These are phyloP conservation scores for Hypericum androsaemum DNA, from an alignment of 345 rosid species.

Conservation along the genomic window DNA sequence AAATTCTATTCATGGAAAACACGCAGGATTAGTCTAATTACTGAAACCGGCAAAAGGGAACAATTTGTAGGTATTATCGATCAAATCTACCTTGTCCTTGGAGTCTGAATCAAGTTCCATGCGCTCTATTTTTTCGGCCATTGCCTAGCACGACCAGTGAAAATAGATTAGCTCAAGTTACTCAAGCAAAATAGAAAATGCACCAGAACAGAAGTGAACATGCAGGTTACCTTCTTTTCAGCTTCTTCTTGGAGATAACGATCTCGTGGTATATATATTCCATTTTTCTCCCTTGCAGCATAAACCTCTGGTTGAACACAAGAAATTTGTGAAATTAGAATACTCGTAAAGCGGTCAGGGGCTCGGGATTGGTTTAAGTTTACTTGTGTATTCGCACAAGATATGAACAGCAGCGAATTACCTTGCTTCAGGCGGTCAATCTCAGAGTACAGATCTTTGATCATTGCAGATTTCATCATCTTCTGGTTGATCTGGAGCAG, in stretches of 20 bases:
- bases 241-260: conserved; percentile 90
- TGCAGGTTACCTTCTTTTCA: conserved; percentile 69
- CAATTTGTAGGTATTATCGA: conserved; percentile 6
- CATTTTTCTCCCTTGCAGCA: conserved; percentile 97
- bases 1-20: conserved; percentile 45
- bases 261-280: conserved; percentile 88
- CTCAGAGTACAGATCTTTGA: conserved; percentile 94
- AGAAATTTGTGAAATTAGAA: conserved; percentile 6
- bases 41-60: conserved; percentile 1
- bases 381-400: conserved; percentile 1
- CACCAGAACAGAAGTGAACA: conserved; percentile 2
- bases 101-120: conserved; percentile 79
- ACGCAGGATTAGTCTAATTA: conserved; percentile 1
- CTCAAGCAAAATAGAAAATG: conserved; percentile 2
- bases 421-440: conserved; percentile 98
- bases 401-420: conserved; percentile 16
- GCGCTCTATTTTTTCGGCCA: conserved; percentile 93
- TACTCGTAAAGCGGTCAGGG: conserved; percentile 5
- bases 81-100: conserved; percentile 57
- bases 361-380: background rate
- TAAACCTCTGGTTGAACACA: conserved; percentile 58
- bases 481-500: conserved; percentile 81
- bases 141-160: conserved; percentile 46
- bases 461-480: conserved; percentile 99
- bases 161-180: conserved; percentile 8